Conservation (phyloP, 75 land plant genomes). For the Larix kaempferi region DNA sequence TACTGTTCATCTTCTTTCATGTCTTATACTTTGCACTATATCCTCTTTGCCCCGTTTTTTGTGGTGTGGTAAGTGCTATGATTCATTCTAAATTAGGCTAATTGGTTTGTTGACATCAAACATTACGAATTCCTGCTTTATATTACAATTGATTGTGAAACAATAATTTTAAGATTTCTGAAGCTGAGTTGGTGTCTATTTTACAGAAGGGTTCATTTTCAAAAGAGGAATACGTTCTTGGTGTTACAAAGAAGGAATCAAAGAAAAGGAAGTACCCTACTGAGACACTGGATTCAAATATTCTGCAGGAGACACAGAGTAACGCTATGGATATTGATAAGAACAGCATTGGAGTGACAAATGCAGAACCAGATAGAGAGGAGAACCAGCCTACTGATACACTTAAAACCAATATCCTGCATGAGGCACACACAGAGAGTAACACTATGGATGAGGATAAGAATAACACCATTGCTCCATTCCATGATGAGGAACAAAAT, state of each 20-base stretch:
- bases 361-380: too few relatives aligned
- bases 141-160: not conserved
- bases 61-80: not conserved
- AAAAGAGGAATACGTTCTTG: not conserved
- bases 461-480: too few relatives aligned
- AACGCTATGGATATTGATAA: too few relatives aligned
- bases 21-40: not conserved
- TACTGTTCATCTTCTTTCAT: not conserved
- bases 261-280: not conserved
- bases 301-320: too few relatives aligned
- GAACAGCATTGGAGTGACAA: too few relatives aligned
- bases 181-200: not conserved
- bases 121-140: not conserved
- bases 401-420: not conserved
- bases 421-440: not conserved
- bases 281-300: not conserved
- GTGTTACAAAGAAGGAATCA: not conserved
- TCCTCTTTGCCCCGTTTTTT: not conserved
- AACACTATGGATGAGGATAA: too few relatives aligned
- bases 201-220: constrained; percentile 5
- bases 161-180: not conserved
- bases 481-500: not conserved
- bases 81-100: not conserved
- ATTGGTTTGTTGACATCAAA: not conserved
- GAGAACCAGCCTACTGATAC: too few relatives aligned